These are phyloP conservation scores for Podospora comata DNA, from an alignment of 495 filamentous ascomycete genomes.

Conservation along the genomic window DNA sequence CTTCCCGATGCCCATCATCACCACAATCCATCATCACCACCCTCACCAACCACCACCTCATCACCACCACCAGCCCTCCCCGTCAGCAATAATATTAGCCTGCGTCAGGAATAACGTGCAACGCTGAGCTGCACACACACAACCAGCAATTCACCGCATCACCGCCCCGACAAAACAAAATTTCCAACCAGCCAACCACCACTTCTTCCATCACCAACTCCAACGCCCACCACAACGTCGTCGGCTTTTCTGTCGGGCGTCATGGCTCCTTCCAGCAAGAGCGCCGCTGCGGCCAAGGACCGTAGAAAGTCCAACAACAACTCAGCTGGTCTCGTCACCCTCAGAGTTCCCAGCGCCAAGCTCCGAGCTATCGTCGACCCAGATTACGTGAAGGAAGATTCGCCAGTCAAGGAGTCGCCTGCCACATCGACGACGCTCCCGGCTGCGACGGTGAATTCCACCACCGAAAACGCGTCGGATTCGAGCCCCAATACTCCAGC, in stretches of 20 bases:
- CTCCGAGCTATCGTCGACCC: constrained; percentile 47
- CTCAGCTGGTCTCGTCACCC: constrained; percentile 32
- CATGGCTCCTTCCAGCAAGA: constrained; percentile 44
- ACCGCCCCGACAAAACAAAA: constrained; percentile 25
- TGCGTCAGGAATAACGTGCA: constrained; percentile 35
- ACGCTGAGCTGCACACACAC: constrained; percentile 24
- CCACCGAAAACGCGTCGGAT: constrained; percentile 47
- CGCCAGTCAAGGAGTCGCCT: constrained; percentile 37
- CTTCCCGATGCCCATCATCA: constrained; percentile 27
- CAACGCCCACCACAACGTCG: constrained; percentile 17
- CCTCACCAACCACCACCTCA: constrained; percentile 25
- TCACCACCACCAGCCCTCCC: constrained; percentile 21
- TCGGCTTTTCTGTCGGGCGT: constrained; percentile 13
- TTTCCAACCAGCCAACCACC: constrained; percentile 17
- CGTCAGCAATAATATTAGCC: constrained; percentile 33
- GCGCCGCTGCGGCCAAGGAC: constrained; percentile 41
- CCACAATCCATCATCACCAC: constrained; percentile 24
- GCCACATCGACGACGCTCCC: constrained; percentile 28
- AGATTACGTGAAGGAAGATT: constrained; percentile 40
- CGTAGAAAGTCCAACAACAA: constrained; percentile 43
- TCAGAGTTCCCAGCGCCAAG: constrained; percentile 38
- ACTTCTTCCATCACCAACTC: constrained; percentile 17
- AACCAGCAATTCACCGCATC: constrained; percentile 31
- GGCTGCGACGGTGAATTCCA: constrained; percentile 31
- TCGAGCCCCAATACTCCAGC: constrained; percentile 48